Evolutionary conservation across 1,139 yeast genomes (phyloP), one percentile per base, ranked within the genome.

Genomic region (Pichia sp.): DNA sequence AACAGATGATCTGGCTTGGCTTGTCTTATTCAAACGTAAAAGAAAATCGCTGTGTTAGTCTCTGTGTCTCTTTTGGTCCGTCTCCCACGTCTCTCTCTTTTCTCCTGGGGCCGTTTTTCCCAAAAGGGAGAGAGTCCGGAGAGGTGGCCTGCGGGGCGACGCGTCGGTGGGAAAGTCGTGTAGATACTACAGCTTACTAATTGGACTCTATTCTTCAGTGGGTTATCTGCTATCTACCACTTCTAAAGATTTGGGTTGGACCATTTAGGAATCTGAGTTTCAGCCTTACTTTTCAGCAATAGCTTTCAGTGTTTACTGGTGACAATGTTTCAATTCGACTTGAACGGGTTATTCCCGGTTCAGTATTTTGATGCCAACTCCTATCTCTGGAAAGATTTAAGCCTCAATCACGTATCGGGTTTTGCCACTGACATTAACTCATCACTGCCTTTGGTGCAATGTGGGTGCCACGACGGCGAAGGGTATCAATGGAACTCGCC

Each of bases 401-500:
- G 16, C 12, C 28, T 18, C n/a, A 16, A 23, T 9, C 18, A 30
- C 8, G 4, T 10, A 22, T 16, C 19, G 13, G 18, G 31, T 19
- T 19, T 23, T 21, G 1, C 41, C 7, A 2, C 23, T 18, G 40
- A 21, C n/a, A n/a, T n/a, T 10, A 16, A 34, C 18, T n/a, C n/a
- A 7, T 13, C 37, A n/a, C 6, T 13, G 18, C 48, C 51, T 16
- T 10, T 51, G 3, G 7, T 45, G 18, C 39, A 44, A 19, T 66
- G 67, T 50, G 68, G 66, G 3, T 80, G 85, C 59, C 66, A 65
- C 36, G 75, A 74, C 57, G 58, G 61, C 13, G 89, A 83, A 57
- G 96, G 96, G 2, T 87, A 90, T 83, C 87, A 87, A 1, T 88
- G 95, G 0, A 67, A 87, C 9, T 86, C 75, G 50, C 50, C 60